Conservation (phyloP, 352 stramenopile genomes). For the Globisporangium polare region DNA sequence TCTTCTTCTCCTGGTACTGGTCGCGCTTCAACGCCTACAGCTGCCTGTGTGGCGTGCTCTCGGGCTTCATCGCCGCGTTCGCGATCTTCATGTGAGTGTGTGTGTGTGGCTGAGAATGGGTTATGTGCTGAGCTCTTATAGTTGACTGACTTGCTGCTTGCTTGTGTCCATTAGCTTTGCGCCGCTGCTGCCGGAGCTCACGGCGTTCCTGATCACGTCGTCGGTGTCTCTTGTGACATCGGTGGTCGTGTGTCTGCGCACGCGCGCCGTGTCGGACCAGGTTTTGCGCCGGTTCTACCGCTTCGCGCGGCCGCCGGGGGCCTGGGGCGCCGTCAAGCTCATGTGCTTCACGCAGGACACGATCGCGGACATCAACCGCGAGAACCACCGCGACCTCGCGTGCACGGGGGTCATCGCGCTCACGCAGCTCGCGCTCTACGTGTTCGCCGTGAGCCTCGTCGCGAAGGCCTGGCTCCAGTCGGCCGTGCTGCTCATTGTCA, state of each 20-base stretch:
- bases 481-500: conserved; percentile 31
- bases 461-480: conserved; percentile 58
- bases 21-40: conserved; percentile 66
- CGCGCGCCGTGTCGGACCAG: conserved; percentile 39
- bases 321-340: conserved; percentile 49
- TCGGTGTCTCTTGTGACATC: conserved; percentile 45
- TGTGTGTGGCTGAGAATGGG: no score
- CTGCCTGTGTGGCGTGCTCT: conserved; percentile 47
- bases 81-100: conserved; percentile 62
- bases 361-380: conserved; percentile 47
- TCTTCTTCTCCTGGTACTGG: conserved; percentile 84
- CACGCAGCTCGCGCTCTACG: conserved; percentile 57
- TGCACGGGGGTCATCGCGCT: conserved; percentile 64
- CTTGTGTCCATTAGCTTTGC: conserved; percentile 26
- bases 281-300: conserved; percentile 64
- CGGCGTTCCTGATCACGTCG: conserved; percentile 56
- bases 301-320: conserved; percentile 56
- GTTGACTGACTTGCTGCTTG: not conserved
- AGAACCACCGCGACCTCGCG: conserved; percentile 58
- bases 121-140: no score
- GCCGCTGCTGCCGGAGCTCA: conserved; percentile 49
- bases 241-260: conserved; percentile 36
- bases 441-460: conserved; percentile 64
- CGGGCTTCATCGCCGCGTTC: conserved; percentile 50
- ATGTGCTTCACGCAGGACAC: conserved; percentile 56